Evolutionary conservation across 2,329 filamentous ascomycete genomes (phyloP), one percentile per base, ranked within the genome.

Genomic region (Tolypocladium paradoxum): DNA sequence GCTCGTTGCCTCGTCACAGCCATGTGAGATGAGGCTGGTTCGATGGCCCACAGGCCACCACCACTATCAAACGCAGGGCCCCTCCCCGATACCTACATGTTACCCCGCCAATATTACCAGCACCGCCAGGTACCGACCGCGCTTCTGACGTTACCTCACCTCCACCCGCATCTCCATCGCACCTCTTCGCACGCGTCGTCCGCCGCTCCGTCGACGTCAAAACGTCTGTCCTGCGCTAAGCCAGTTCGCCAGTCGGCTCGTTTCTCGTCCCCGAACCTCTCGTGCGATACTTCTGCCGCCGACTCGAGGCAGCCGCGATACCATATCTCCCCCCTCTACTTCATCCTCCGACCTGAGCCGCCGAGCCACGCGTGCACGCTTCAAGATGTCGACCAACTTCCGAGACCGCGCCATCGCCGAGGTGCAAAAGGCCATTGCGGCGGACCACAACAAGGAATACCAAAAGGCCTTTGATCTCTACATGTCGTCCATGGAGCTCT

Each of bases 401-500:
- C 84, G 96, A 65, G 91, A 91, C 66, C 90, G 92, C 64, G 93
- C 93, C 64, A 97, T 97, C 76, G 90, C 95, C 66, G 86, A 88
- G 71, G 92, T 99, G 65, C 95, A 96, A 73, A 95, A 95, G 73
- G 93, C 93, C 61, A 97, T 99, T 75, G 91, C 96, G 69, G 85
- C 88, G 63, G 93, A 99, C 76, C 95, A 92, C 61, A 87, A 88
- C 47, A 91, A 90, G 68, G 90, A 97, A 68, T 99, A 99, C 73
- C 90, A 96, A 65, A 92, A 95, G 71, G 93, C 93, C 53, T 97
- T 97, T 70, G 88, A 96, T 68, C 80, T 87, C 58, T 99, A 99
- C 81, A 96, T 96, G 76, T 85, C 90, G 61, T 86, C 92, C 50
- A 87, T 99, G 62, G 92, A 99, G 73, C 83, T 97, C 54, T 99